Conservation (phyloP, 2,329 filamentous ascomycete species). For the Colletotrichum sidae region DNA sequence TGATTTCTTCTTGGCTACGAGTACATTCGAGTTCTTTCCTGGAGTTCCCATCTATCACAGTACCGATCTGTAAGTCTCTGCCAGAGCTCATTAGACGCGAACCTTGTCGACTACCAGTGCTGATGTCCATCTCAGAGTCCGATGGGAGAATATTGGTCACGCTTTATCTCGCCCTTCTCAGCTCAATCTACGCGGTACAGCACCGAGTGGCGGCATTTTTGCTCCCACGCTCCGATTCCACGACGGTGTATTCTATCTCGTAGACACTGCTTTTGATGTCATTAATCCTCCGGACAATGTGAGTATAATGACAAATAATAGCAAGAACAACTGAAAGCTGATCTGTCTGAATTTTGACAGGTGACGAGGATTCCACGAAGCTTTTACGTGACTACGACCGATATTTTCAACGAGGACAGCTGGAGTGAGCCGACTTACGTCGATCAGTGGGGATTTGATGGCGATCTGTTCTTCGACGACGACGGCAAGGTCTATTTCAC, state of each 20-base stretch:
- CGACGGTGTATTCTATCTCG: constrained; percentile 32
- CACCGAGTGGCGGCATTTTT: constrained; percentile 36
- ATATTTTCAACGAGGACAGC: constrained; percentile 35
- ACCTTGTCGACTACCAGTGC: not conserved
- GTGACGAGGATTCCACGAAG: constrained; percentile 34
- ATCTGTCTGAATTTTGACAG: not conserved
- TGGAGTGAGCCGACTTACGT: constrained; percentile 38
- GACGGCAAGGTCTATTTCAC: constrained; percentile 36
- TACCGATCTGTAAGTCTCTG: constrained; percentile 29
- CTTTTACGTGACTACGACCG: constrained; percentile 34
- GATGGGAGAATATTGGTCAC: constrained; percentile 37
- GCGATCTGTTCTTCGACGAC: constrained; percentile 36
- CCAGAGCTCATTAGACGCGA: too few relatives aligned
- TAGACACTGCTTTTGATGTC: constrained; percentile 32
- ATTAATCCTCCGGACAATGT: constrained; percentile 37
- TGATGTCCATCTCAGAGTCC: constrained; percentile 12
- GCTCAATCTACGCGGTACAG: constrained; percentile 34
- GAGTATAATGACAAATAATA: not conserved
- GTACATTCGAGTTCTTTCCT: constrained; percentile 37
- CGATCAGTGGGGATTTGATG: constrained; percentile 38
- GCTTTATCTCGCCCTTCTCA: constrained; percentile 33
- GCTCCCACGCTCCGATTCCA: constrained; percentile 34
- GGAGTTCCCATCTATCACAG: constrained; percentile 37
- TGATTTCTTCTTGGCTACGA: constrained; percentile 36
- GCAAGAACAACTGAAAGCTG: not conserved